phyloP scores from a whole-genome alignment of 768 basidiomycete genomes.

The Tylopilus balloui region DNA sequence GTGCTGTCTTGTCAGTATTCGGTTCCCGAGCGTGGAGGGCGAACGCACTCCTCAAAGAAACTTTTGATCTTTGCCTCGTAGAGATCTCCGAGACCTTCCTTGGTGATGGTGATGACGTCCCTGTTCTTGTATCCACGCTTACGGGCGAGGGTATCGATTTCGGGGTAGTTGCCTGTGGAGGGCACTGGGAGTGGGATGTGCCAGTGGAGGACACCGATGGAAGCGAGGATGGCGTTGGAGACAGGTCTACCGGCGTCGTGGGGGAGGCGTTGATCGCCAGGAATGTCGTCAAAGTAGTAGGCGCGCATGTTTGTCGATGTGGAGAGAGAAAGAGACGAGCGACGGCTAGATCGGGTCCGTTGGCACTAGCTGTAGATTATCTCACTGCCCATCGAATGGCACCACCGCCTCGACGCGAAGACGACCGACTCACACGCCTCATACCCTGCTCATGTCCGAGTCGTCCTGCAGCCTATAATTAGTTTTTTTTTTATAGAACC shows the following conservation, averaged over 20 bases:
- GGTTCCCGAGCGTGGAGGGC: background rate
- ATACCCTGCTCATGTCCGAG: no score
- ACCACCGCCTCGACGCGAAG: background rate
- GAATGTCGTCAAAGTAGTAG: slow-evolving; percentile 67
- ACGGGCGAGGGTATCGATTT: slow-evolving; percentile 57
- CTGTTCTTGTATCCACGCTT: slow-evolving; percentile 79
- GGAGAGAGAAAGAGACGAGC: background rate
- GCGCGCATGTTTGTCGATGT: slow-evolving; percentile 50
- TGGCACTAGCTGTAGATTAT: background rate
- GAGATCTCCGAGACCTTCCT: slow-evolving; percentile 72
- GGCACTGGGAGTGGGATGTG: slow-evolving; percentile 53
- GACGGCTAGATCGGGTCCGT: background rate
- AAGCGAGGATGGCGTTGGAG: slow-evolving; percentile 41
- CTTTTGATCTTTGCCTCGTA: slow-evolving; percentile 80
- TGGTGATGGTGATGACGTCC: slow-evolving; percentile 75
- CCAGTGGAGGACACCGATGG: slow-evolving; percentile 66
- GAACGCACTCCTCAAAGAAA: slow-evolving; percentile 78
- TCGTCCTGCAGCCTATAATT: no score
- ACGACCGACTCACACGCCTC: no score
- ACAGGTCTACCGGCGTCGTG: slow-evolving; percentile 69
- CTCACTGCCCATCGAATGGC: background rate
- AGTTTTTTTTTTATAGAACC: no score
- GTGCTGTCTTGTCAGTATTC: background rate
- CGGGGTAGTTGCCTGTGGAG: slow-evolving; percentile 38
- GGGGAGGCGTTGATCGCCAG: slow-evolving; percentile 76